Evolutionary conservation across 495 filamentous ascomycete species (phyloP), one percentile per base, ranked within the genome.

Genomic region (Aspergillus haitiensis): DNA sequence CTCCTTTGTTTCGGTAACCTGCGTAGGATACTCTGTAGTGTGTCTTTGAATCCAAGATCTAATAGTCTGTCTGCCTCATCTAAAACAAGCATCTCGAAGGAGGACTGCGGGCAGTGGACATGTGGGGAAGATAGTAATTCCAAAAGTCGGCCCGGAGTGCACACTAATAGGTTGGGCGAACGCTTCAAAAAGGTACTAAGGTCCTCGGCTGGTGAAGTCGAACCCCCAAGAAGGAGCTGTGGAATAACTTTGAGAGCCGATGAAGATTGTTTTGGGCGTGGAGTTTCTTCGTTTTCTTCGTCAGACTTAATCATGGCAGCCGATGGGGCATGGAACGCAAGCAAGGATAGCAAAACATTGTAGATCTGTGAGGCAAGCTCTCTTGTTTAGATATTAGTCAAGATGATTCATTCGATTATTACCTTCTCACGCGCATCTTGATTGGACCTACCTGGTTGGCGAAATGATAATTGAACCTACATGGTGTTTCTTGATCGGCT

Each of bases 41-140:
- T 89, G 7, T 93, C 86, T 67, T 92, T 92, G 77, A 98, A 98
- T 8, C 95, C 95, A n/a, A 97, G 79, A 72, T 98, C 95, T 7
- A 98, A 77, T 27, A 98, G 75, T 55, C 95, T 78, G 69, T 98
- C 94, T 44, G 94, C 94, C 74, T 98, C 94, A 67, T 98, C 94
- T 52, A 98, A 79, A 48, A 98, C 88, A 11, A 98, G 81, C 58
- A 89, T 85, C 66, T 97, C 92, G 64, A 96, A 97, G 0, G 88
- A 89, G 32, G 92, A 92, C 53, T 91, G 86, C 0, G 93, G 86
- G 60, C 88, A 91, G 67, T 95, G 89, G 5, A 98, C 93, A 71
- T 96, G 89, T 7, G 86, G 89, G n/a, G 91, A 95, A 6, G 89
- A 88, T 15, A 98, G 84, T 5, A 98, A 78, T 61, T 97, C 94